Base-by-base conservation (phyloP, 2,329 filamentous ascomycete genomes). In the Pyricularia sp. region DNA sequence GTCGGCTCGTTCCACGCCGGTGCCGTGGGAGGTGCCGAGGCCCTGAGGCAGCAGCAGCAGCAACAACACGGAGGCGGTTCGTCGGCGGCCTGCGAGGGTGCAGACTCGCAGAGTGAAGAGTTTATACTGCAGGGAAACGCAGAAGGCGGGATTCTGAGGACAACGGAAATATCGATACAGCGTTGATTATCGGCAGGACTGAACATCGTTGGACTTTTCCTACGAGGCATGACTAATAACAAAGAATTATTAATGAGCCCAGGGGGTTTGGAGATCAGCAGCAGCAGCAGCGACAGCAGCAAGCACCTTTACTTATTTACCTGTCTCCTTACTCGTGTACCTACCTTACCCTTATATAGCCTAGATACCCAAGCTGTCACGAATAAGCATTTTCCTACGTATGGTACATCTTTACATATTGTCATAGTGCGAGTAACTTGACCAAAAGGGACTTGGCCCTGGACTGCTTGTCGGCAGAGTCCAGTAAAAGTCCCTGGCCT, bases 91-190 rank as follows among this genome's bases (percentile, higher is more conserved):
- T 33, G 31, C 12, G 67, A 20, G 17, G 59, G 30, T 6, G 31
- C 31, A 12, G 68, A 69, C n/a, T 50, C 68, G 31, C 59, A 63
- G 28, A 69, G 69, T 65, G 69, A 69, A 42, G 69, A 69, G 50
- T 65, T 69, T 3, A 69, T 69, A 6, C 30, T 69, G 17, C 69
- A 65, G 63, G 36, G 36, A 33, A 31, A 4, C 11, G 36, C 31
- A 28, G 25, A 58, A 36, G 33, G 65, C 25, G 65, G 65, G 4
- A 66, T 66, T 28, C 26, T 58, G 33, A 50, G 31, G 33, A 66
- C 65, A 3, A 66, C 65, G 1, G 65, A 66, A 28, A 66, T 66
- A 11, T 66, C 65, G 17, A 50, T 50, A 50, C 42, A 50, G 42
- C 42, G 42, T 5, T 50, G 42, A 50, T 2, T n/a, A 9, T 50